These are phyloP conservation scores for Glaciozyma antarctica DNA, from an alignment of 768 basidiomycete genomes.

Conservation along the genomic window DNA sequence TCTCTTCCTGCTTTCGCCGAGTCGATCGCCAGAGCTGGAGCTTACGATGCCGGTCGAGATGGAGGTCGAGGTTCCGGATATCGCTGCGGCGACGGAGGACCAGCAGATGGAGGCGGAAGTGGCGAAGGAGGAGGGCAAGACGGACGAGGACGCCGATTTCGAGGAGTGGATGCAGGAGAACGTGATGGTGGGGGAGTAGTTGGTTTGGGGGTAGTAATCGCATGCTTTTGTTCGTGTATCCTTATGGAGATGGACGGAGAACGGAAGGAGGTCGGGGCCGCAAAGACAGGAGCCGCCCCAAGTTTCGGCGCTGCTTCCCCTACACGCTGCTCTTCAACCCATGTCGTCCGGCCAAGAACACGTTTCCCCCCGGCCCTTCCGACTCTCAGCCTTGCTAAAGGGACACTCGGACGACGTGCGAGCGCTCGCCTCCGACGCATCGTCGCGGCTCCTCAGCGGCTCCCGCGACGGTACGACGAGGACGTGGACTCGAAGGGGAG, in stretches of 20 bases:
- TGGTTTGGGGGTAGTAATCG: not conserved
- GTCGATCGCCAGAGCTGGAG: not conserved
- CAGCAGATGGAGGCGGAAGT: not conserved
- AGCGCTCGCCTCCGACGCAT: not conserved
- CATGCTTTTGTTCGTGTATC: not conserved
- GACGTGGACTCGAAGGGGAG: not conserved
- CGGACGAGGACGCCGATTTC: constrained; percentile 4
- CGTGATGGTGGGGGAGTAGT: constrained; percentile 3
- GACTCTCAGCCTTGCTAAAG: constrained; percentile 5
- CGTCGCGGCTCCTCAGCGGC: constrained; percentile 1
- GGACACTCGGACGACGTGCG: constrained; percentile 26
- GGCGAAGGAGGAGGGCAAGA: not conserved
- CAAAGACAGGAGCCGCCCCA: too few relatives aligned
- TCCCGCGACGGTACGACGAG: constrained; percentile 18
- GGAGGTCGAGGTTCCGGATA: too few relatives aligned
- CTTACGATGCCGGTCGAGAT: not conserved
- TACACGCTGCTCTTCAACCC: too few relatives aligned
- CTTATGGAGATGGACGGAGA: not conserved
- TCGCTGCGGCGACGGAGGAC: not conserved
- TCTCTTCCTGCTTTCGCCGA: not conserved
- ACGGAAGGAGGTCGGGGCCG: too few relatives aligned
- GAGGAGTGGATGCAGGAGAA: constrained; percentile 16
- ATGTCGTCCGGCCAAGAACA: too few relatives aligned
- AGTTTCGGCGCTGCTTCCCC: too few relatives aligned
- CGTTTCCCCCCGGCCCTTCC: not conserved